phyloP scores from a whole-genome alignment of 2,329 filamentous ascomycete genomes.

The Penicillium sp. region DNA sequence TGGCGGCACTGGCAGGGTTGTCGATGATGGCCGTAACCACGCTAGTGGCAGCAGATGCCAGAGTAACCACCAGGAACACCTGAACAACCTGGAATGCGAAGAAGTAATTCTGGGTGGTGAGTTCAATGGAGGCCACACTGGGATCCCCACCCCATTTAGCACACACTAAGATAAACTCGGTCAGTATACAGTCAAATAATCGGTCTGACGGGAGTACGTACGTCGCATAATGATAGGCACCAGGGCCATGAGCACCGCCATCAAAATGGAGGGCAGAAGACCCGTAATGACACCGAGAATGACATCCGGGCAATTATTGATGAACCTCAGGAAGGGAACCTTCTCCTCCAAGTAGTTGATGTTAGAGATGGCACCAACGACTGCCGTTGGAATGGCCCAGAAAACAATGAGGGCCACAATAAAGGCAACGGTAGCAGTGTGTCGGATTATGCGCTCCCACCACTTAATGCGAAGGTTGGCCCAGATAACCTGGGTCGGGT shows the following conservation, averaged over 20 bases:
- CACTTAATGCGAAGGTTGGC: conserved; percentile 78
- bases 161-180: conserved; percentile 58
- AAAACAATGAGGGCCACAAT: conserved; percentile 82
- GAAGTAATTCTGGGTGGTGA: conserved; percentile 89
- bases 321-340: conserved; percentile 73
- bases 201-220: conserved; percentile 45
- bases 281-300: conserved; percentile 84
- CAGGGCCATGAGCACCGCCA: conserved; percentile 83
- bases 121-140: conserved; percentile 76
- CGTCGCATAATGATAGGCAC: conserved; percentile 80
- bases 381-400: conserved; percentile 76
- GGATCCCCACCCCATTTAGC: conserved; percentile 81
- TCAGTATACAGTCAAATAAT: background rate
- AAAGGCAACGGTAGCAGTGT: conserved; percentile 70
- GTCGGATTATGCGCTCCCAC: conserved; percentile 80
- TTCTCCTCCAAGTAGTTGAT: conserved; percentile 68
- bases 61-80: conserved; percentile 84
- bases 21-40: conserved; percentile 66
- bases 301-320: conserved; percentile 66
- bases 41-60: conserved; percentile 78
- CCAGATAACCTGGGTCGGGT: conserved; percentile 85
- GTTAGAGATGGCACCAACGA: conserved; percentile 86
- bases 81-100: conserved; percentile 76
- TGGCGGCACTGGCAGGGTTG: conserved; percentile 65
- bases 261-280: conserved; percentile 76